These are phyloP conservation scores for Porogramme epimiltina DNA, from an alignment of 1,284 basidiomycete genomes.

Conservation along the genomic window DNA sequence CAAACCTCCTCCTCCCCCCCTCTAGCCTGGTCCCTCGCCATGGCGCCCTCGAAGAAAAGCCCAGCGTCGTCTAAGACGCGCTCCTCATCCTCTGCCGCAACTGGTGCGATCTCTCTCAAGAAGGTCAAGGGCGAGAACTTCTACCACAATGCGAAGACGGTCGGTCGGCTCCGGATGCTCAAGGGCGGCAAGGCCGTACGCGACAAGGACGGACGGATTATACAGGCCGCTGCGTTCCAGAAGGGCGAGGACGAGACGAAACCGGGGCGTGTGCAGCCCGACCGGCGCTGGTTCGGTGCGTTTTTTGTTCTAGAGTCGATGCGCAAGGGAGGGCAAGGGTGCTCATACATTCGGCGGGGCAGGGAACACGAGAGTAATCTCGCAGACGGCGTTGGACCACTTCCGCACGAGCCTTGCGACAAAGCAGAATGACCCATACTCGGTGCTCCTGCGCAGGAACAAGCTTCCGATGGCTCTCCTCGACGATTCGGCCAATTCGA, in stretches of 20 bases:
- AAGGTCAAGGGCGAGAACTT: slow-evolving; percentile 91
- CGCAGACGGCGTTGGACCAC: slow-evolving; percentile 93
- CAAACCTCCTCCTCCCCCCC: not conserved
- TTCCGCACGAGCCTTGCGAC: slow-evolving; percentile 85
- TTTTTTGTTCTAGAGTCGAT: slow-evolving; percentile 17
- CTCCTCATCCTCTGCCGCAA: slow-evolving; percentile 52
- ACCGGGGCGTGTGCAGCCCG: slow-evolving; percentile 89
- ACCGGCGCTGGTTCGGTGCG: slow-evolving; percentile 94
- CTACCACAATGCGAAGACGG: slow-evolving; percentile 90
- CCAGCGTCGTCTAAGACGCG: slow-evolving; percentile 46
- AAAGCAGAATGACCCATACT: slow-evolving; percentile 92
- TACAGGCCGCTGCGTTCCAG: slow-evolving; percentile 91
- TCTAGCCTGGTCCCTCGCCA: slow-evolving; percentile 27
- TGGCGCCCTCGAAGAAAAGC: slow-evolving; percentile 56
- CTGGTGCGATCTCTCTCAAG: too few species aligned
- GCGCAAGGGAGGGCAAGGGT: not conserved
- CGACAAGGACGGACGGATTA: slow-evolving; percentile 88
- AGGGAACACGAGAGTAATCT: slow-evolving; percentile 98
- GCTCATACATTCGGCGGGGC: too few species aligned
- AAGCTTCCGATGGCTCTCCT: slow-evolving; percentile 94
- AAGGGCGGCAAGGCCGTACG: slow-evolving; percentile 88
- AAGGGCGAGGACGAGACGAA: slow-evolving; percentile 87
- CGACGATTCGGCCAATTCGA: slow-evolving; percentile 83
- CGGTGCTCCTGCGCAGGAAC: slow-evolving; percentile 87
- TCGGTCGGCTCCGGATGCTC: slow-evolving; percentile 84